Conservation (phyloP, 805 yeast genomes). For the Kuraishia ogatae region DNA sequence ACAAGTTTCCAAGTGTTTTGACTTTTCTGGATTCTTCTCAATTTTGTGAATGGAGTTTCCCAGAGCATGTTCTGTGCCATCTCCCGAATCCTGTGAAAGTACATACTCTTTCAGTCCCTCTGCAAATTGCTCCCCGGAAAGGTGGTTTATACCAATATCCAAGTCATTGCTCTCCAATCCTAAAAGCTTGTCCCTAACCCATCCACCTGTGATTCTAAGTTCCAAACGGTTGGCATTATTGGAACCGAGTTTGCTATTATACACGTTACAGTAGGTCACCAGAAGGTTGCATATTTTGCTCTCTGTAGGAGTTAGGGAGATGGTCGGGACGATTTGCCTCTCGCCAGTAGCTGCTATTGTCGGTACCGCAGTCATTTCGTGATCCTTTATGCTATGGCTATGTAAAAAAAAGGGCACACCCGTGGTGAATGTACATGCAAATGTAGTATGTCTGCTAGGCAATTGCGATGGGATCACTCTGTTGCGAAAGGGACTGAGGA, state of each 20-base stretch:
- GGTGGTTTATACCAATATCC: conserved; percentile 80
- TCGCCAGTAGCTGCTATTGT: not conserved
- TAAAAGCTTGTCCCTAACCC: conserved; percentile 93
- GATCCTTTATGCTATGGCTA: not conserved
- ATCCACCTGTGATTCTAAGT: conserved; percentile 89
- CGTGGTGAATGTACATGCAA: not conserved
- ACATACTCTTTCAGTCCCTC: conserved; percentile 46
- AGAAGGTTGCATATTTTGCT: conserved; percentile 28
- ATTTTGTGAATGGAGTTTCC: conserved; percentile 59
- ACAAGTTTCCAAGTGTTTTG: conserved; percentile 94
- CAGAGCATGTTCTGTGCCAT: conserved; percentile 1
- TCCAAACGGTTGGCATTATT: conserved; percentile 28
- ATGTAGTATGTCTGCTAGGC: not conserved
- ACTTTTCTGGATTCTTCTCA: conserved; percentile 88
- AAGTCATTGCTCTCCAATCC: conserved; percentile 78
- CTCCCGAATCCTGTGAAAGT: conserved; percentile 13
- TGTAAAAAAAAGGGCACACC: not conserved
- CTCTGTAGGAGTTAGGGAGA: conserved; percentile 32
- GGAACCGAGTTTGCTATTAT: conserved; percentile 20
- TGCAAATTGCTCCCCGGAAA: conserved; percentile 87
- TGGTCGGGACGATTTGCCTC: conserved; percentile 4
- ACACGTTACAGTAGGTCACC: conserved; percentile 29
- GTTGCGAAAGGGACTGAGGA: not conserved
- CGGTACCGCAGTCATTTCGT: not conserved
- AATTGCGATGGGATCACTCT: not conserved